Evolutionary conservation across 441 rosid species (phyloP), one percentile per base, ranked within the genome.

Genomic region (Gossypium davidsonii): DNA sequence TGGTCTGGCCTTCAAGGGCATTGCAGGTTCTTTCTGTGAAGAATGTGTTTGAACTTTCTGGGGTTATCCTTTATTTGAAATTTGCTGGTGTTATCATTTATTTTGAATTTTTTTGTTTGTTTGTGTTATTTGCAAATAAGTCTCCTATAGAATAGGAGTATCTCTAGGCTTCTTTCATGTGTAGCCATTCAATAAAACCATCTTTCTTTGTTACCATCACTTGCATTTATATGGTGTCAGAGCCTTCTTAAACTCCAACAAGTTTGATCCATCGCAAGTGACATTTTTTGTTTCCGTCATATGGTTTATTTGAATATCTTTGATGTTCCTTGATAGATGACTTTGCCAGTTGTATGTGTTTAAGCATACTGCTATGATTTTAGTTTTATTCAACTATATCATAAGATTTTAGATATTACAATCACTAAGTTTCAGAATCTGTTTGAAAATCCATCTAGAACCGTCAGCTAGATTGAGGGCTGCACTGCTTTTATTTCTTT

Each of bases 1-100:
- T 14, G 39, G 5, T 48, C 34, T 65, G 75, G 23, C 53, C 51
- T 76, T 67, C 39, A 67, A 76, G 68, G 74, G 75, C 56, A 8
- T 55, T 34, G 25, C 17, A 7, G 59, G 37, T 55, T 25, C 44
- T 46, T 60, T 39, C n/a, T 31, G 34, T 31, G 6, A 31, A 4
- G 34, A 31, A 31, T 31, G 34, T 31, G 34, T 31, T 31, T 31
- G 34, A 31, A 31, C 34, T 31, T 31, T 31, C 34, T 31, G 34
- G 34, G 34, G 6, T 4, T 31, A 31, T 31, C 34, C 34, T 31
- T 31, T 28, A 28, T 31, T 31, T 31, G 34, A 31, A 31, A 31
- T 31, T 31, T 31, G 1, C 34, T 31, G 6, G 6, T 31, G 1
- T 31, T 31, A 31, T 4, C 34, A 31, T 31, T 31, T 31, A 1